Conservation (phyloP, 1,284 basidiomycete species). For the Takashimella koratensis region DNA sequence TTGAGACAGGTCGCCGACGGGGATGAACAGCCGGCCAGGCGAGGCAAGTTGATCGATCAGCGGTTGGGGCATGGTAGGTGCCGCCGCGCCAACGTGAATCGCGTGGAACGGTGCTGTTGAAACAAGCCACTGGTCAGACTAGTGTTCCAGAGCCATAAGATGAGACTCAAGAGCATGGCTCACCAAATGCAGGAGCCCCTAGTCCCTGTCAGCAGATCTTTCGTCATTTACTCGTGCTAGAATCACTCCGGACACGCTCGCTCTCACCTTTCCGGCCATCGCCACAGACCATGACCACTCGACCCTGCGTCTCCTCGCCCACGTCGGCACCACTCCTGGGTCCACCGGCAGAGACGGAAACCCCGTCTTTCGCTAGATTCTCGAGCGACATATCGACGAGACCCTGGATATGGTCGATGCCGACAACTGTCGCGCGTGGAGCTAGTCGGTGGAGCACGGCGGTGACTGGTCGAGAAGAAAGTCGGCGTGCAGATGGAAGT, state of each 20-base stretch:
- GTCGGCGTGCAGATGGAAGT: not conserved
- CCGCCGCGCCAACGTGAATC: slow-evolving; percentile 94
- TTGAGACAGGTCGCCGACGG: slow-evolving; percentile 63
- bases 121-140: slow-evolving; percentile 12
- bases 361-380: slow-evolving; percentile 69
- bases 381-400: slow-evolving; percentile 65
- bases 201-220: too few species aligned
- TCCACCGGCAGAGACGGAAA: slow-evolving; percentile 4
- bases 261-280: slow-evolving; percentile 61
- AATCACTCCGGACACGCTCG: not conserved
- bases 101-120: slow-evolving; percentile 69
- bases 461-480: slow-evolving; percentile 27
- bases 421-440: slow-evolving; percentile 65
- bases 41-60: slow-evolving; percentile 76
- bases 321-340: slow-evolving; percentile 43
- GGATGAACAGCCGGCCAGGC: slow-evolving; percentile 91
- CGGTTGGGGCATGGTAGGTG: slow-evolving; percentile 66
- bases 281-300: slow-evolving; percentile 63
- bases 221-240: too few species aligned
- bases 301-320: slow-evolving; percentile 53
- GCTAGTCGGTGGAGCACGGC: slow-evolving; percentile 71
- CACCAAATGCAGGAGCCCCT: slow-evolving; percentile 15
- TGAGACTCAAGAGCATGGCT: not conserved
- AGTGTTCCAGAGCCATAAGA: slow-evolving; percentile 3
- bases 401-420: slow-evolving; percentile 85